Percentiles rank a stretch among this genome's conserved stretches.
Conservation (phyloP, 352 stramenopile genomes). For the Globisporangium viniferum region DNA sequence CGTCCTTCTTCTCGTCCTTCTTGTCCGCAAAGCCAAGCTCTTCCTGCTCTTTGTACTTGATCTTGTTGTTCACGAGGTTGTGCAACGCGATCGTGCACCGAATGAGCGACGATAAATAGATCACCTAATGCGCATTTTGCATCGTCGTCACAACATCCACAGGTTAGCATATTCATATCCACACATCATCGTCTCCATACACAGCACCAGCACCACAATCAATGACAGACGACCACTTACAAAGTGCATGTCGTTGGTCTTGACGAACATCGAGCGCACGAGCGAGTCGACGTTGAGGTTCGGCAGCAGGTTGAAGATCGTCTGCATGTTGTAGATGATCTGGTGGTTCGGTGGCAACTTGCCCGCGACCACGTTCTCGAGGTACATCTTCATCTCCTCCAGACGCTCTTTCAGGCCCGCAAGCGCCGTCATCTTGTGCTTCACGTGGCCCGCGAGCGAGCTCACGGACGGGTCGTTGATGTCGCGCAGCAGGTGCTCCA, state of each 20-base stretch:
- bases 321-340: conserved; percentile 99
- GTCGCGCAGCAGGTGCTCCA: conserved; percentile 98
- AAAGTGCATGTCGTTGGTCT: conserved; percentile 99
- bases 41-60: conserved; percentile 93
- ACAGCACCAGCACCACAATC: neutral
- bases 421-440: conserved; percentile 97
- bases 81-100: conserved; percentile 97
- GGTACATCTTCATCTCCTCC: conserved; percentile 98
- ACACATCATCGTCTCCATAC: neutral
- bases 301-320: conserved; percentile 99
- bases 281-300: conserved; percentile 98
- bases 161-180: neutral
- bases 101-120: conserved; percentile 98
- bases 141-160: neutral
- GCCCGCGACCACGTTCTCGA: conserved; percentile 91
- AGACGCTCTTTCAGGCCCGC: conserved; percentile 92
- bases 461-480: conserved; percentile 99
- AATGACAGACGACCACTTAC: conserved; percentile 41
- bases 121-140: conserved; percentile 60
- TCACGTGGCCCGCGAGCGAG: conserved; percentile 97
- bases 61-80: conserved; percentile 99
- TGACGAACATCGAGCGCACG: conserved; percentile 96
- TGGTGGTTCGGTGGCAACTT: conserved; percentile 77
- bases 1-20: conserved; percentile 65
- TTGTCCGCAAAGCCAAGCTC: conserved; percentile 71